Base-by-base conservation (phyloP, 192 early-diverging fungal species). In the Coemansia asiatica region DNA sequence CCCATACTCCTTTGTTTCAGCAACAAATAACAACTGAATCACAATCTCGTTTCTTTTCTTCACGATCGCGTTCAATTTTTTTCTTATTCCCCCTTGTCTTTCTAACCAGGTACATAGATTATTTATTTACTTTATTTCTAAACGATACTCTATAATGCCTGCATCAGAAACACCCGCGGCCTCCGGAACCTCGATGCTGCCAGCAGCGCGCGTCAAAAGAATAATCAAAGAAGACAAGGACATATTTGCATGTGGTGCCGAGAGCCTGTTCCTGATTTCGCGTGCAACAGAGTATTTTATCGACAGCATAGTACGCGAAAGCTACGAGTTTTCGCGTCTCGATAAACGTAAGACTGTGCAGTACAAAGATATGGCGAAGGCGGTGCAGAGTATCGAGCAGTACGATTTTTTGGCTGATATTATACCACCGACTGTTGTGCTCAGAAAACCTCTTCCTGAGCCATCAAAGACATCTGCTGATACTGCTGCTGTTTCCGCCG, bases 161-260 rank as follows among this genome's bases (percentile, higher is more conserved):
- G 51, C 25, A 26, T 23, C 22, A 23, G 51, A 54, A 15, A 54
- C 51, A 54, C 2, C 51, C 6, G 13, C 68, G 9, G 31, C 51
- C 19, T 60, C 87, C 5, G 90, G 89, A 28, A 67, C 70, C 9
- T 83, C 84, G 4, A 73, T 73, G 26, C 60, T 91, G 56, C 90
- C 90, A 1, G 75, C 85, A 8, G 88, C 90, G 18, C 82, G 90
- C 56, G 84, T 90, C 29, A 85, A 87, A 46, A 81, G 88, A 16
- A 89, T 91, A 61, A 87, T 91, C 67, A 91, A 90, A 62, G 86
- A 89, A 62, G 90, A 91, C 69, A 87, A 87, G 69, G 90, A 91
- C 58, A 83, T 91, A 2, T 79, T 76, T 31, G 79, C 86, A 22
- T 86, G 87, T 71, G 88, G 86, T 51, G 75, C 87, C 12, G 90